Evolutionary conservation across 148 eudicot species (phyloP).

Genomic region (Rhododendron ovatum): DNA sequence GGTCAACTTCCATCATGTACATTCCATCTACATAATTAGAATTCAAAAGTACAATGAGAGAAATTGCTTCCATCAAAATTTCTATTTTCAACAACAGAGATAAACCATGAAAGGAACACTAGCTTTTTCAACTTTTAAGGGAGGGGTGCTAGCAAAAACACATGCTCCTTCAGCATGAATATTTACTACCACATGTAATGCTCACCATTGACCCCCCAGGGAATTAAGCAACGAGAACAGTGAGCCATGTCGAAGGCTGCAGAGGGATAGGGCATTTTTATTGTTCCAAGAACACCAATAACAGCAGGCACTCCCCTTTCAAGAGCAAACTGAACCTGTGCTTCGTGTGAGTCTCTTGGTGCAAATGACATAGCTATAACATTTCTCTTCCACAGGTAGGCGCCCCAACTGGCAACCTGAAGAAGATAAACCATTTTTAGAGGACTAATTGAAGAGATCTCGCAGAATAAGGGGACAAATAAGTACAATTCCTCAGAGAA

Average conservation of each 20-base stretch:
- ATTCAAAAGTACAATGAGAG: background rate
- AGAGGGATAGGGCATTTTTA: constrained; percentile 71
- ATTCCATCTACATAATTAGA: constrained; percentile 57
- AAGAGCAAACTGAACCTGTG: constrained; percentile 80
- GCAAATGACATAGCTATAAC: constrained; percentile 79
- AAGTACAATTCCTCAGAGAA: background rate
- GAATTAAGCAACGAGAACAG: constrained; percentile 74
- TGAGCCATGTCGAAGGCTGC: constrained; percentile 78
- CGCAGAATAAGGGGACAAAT: background rate
- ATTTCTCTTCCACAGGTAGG: constrained; percentile 75
- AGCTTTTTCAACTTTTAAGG: background rate
- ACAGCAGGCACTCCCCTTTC: constrained; percentile 82
- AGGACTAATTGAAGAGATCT: background rate
- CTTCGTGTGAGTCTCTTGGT: constrained; percentile 75
- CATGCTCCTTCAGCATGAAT: background rate
- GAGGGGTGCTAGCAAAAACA: background rate
- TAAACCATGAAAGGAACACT: background rate
- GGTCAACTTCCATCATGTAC: constrained; percentile 93
- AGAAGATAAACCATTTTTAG: constrained; percentile 2
- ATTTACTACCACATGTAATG: background rate
- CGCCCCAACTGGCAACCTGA: constrained; percentile 85
- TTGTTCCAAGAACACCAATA: constrained; percentile 68
- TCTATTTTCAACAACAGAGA: background rate
- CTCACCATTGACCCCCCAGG: constrained; percentile 68
- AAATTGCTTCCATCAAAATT: background rate